Base-by-base conservation (phyloP, 2,329 filamentous ascomycete species). In the Emmonsia crescens region DNA sequence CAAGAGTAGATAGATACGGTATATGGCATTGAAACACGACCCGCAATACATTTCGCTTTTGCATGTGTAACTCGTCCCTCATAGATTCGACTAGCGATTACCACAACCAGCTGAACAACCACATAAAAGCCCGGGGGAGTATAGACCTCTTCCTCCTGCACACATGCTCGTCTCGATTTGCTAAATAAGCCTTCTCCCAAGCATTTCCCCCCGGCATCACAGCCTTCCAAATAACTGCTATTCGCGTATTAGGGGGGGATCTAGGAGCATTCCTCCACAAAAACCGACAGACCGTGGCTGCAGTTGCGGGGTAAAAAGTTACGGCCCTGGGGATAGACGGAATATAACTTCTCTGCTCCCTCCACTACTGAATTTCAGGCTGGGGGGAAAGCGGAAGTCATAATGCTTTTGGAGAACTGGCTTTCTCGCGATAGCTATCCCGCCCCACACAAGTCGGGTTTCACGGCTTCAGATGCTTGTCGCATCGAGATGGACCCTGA, bases 381-480 rank as follows among this genome's bases (percentile, higher is more conserved):
- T n/a, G n/a, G n/a, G n/a, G n/a, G n/a, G n/a, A n/a, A n/a, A n/a
- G n/a, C n/a, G n/a, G n/a, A n/a, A n/a, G n/a, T n/a, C n/a, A n/a
- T n/a, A n/a, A n/a, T n/a, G n/a, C n/a, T n/a, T n/a, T n/a, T n/a
- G n/a, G n/a, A n/a, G n/a, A n/a, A 38, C 10, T 38, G 36, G 4
- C 36, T 38, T 38, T 44, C 42, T 21, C 42, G 19, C 42, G 5
- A 44, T 38, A 38, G n/a, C 10, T 46, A n/a, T n/a, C 42, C 42
- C 31, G 49, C 49, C 31, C 49, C 27, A 55, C 27, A 55, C 52
- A 21, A 14, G 19, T 14, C 27, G 31, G 51, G 36, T 60, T 60
- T 29, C 9, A 61, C 51, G 40, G 59, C 36, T 46, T n/a, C 24
- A 55, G 12, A 52, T 61, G 40, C 59, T 40, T 48, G 52, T 61